Evolutionary conservation across 345 rosid species (phyloP), one percentile per base, ranked within the genome.

Genomic region (Euphorbia peplus): DNA sequence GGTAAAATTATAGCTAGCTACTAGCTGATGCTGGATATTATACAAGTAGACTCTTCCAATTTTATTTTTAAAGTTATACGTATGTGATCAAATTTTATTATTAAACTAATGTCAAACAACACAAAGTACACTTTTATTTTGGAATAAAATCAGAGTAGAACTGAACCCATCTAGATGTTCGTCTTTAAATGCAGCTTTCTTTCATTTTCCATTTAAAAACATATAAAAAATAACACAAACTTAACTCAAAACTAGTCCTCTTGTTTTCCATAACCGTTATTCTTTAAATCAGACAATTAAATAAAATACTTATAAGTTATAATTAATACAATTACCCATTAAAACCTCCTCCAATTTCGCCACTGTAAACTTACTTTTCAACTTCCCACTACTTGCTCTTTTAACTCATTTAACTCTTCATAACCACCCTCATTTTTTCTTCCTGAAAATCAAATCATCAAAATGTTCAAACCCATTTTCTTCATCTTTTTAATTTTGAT

Each of bases 331-430:
- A 56, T 24, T 56, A 56, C 60, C 60, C 60, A 21, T 8, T 26
- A 9, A 56, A 56, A 24, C 35, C 60, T 56, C 35, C 35, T 56
- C 13, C n/a, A 56, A 56, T n/a, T 26, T 56, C 60, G 5, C 60
- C 28, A 24, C 60, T 19, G 14, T 24, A 24, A 24, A 53, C 24
- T 19, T 53, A 53, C 26, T 24, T 21, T 56, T 25, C 32, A 56
- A 56, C 60, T 56, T 56, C 60, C 60, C 60, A 25, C 60, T 56
- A 56, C 60, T 56, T 56, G 15, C 35, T 25, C 16, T 14, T n/a
- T n/a, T 56, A 53, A 21, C 58, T 19, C 26, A 19, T 21, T 7
- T 7, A n/a, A 9, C 37, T 2, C 37, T 32, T 53, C 26, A 53
- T 19, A 19, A n/a, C 25, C 58, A 54, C 3, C 35, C 26, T 25